Evolutionary conservation across 345 rosid genomes (phyloP).

Genomic region (Citropsis articulata): DNA sequence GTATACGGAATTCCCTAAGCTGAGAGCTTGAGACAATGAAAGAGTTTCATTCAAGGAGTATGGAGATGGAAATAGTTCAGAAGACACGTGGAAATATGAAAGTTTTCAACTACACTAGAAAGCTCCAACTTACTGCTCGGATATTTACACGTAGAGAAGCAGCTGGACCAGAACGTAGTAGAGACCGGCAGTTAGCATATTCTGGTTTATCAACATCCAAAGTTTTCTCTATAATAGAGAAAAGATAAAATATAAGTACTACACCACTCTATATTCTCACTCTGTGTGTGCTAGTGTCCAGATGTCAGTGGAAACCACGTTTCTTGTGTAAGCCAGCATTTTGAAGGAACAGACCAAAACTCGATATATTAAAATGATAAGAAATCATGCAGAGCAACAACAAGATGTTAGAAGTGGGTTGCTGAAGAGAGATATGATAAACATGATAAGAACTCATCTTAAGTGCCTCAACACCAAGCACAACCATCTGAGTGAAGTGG

Average conservation of each 20-base stretch:
- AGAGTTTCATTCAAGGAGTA: background rate
- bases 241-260: conserved; percentile 8
- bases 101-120: background rate
- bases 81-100: background rate
- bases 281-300: background rate
- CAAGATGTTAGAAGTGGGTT: background rate
- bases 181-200: conserved; percentile 49
- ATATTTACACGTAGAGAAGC: conserved; percentile 72
- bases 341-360: background rate
- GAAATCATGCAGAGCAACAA: background rate
- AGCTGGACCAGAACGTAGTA: conserved; percentile 79
- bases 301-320: background rate
- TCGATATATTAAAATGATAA: too few relatives aligned
- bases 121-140: conserved; percentile 56
- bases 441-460: background rate
- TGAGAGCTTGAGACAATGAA: background rate
- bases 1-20: background rate
- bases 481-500: background rate
- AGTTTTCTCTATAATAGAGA: conserved; percentile 36
- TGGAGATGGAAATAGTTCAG: background rate
- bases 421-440: background rate
- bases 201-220: conserved; percentile 61
- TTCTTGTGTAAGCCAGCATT: conserved; percentile 4
- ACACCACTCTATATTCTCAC: background rate
- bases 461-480: background rate